Base-by-base conservation (phyloP, 2,329 filamentous ascomycete species). In the Fusarium beomiforme region DNA sequence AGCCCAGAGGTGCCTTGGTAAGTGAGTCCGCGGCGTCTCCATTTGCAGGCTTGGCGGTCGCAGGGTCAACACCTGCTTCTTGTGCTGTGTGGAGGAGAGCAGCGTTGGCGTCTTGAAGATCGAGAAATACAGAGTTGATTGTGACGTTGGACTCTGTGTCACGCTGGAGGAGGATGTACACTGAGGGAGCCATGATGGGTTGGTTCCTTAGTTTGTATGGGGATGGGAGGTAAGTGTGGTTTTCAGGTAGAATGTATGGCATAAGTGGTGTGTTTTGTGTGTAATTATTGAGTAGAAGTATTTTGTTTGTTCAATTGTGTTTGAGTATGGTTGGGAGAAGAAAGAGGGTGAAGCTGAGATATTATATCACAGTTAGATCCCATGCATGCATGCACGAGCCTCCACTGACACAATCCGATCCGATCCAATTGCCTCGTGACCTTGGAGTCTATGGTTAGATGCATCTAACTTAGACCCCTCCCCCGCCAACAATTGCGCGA, bases 101-200 rank as follows among this genome's bases (percentile, higher is more conserved):
- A 19, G 71, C 71, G 63, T 82, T 82, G 53, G 81, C 81, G 69
- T 82, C 80, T 14, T 77, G 71, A 11, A 82, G 74, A 29, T 76
- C 74, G 26, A 77, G 74, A 62, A 76, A 82, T 59, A 78, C 78
- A 66, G 77, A 79, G 34, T 78, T 63, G 31, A 82, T 71, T 46
- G 71, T 73, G 31, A 76, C 73, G 12, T 71, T 72, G 33, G 55
- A 69, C 50, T 53, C 64, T 29, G 68, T 67, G 71, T 81, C 79
- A 44, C 68, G 73, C 69, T 79, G 76, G 51, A 81, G 60, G 59
- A 82, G 73, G 49, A 81, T 68, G 67, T 76, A 80, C 53, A 81
- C 79, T 47, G 75, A 76, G 37, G 75, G 73, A 11, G 75, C 67
- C 75, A 77, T 75, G 34, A 69, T 74, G 41, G 55, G 58, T 51